These are phyloP conservation scores for Fusarium albosuccineum DNA, from an alignment of 2,329 filamentous ascomycete genomes.

Conservation along the genomic window DNA sequence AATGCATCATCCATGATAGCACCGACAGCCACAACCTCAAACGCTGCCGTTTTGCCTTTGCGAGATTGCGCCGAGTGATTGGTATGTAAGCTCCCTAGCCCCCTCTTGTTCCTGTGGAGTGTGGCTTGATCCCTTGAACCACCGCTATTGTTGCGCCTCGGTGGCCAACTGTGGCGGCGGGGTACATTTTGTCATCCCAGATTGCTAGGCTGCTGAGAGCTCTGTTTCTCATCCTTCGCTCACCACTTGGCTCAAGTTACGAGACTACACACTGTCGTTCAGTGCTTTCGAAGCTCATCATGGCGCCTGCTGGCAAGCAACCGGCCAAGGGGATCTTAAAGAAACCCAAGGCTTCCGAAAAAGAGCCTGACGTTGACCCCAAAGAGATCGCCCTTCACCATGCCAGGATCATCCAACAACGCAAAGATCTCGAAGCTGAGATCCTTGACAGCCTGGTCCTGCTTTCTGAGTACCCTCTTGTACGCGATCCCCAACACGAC, in stretches of 20 bases:
- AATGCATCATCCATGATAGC: constrained; percentile 36
- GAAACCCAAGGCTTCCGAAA: constrained; percentile 54
- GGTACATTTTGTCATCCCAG: constrained; percentile 8
- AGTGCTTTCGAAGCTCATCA: constrained; percentile 18
- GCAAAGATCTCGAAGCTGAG: constrained; percentile 80
- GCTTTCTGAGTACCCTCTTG: constrained; percentile 72
- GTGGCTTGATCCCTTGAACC: constrained; percentile 18
- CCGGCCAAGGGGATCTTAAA: constrained; percentile 71
- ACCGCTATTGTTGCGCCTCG: constrained; percentile 7
- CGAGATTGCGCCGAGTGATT: constrained; percentile 4
- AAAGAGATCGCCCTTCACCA: constrained; percentile 82
- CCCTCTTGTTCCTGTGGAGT: constrained; percentile 25
- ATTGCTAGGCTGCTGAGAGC: neutral
- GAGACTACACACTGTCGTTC: constrained; percentile 14
- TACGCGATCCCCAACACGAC: constrained; percentile 48
- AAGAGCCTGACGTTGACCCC: constrained; percentile 54
- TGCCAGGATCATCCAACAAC: constrained; percentile 84
- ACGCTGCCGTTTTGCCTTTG: constrained; percentile 1
- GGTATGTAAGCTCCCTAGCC: neutral
- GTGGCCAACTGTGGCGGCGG: constrained; percentile 23
- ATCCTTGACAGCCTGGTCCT: constrained; percentile 80
- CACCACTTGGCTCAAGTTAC: constrained; percentile 4
- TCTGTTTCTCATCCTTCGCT: constrained; percentile 10
- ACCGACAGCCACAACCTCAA: constrained; percentile 12
- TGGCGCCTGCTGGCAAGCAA: constrained; percentile 50